phyloP scores from a whole-genome alignment of 2,329 filamentous ascomycete genomes.

The Sphaceloma murrayae region DNA sequence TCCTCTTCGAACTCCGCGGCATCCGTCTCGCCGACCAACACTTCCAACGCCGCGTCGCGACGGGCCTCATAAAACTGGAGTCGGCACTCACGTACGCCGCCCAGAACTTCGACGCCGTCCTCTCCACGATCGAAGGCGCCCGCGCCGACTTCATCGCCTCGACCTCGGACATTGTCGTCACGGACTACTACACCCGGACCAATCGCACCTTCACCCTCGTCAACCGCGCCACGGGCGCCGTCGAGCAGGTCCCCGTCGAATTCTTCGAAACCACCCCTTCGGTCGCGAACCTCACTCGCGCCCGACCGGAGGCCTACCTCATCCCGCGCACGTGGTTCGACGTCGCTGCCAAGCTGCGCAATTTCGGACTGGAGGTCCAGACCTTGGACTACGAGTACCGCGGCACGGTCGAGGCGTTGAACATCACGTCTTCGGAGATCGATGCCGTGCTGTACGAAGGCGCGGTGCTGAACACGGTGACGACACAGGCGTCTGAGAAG shows the following conservation, averaged over 20 bases:
- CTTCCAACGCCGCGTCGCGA: slow-evolving; percentile 21
- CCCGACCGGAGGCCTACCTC: slow-evolving; percentile 23
- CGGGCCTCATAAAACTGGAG: slow-evolving; percentile 19
- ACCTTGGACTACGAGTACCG: slow-evolving; percentile 20
- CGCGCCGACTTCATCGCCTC: slow-evolving; percentile 21
- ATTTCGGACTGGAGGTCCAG: slow-evolving; percentile 23
- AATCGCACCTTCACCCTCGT: slow-evolving; percentile 22
- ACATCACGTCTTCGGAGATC: slow-evolving; percentile 20
- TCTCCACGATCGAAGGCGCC: slow-evolving; percentile 18
- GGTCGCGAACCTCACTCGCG: slow-evolving; percentile 20
- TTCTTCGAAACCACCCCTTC: slow-evolving; percentile 21
- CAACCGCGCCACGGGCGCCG: slow-evolving; percentile 19
- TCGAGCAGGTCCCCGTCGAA: slow-evolving; percentile 20
- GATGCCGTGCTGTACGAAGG: slow-evolving; percentile 22
- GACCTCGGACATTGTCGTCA: slow-evolving; percentile 21
- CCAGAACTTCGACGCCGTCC: slow-evolving; percentile 17
- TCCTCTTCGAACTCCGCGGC: slow-evolving; percentile 20
- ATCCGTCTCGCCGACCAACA: slow-evolving; percentile 21
- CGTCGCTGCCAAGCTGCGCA: slow-evolving; percentile 21
- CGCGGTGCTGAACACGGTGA: slow-evolving; percentile 22
- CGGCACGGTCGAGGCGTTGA: slow-evolving; percentile 22
- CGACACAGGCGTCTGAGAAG: slow-evolving; percentile 18
- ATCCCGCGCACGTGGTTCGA: slow-evolving; percentile 24
- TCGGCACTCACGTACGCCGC: slow-evolving; percentile 19
- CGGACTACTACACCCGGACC: slow-evolving; percentile 19